Conservation (phyloP, 2,329 filamentous ascomycete species). For the Sarocladiaceae sp. region DNA sequence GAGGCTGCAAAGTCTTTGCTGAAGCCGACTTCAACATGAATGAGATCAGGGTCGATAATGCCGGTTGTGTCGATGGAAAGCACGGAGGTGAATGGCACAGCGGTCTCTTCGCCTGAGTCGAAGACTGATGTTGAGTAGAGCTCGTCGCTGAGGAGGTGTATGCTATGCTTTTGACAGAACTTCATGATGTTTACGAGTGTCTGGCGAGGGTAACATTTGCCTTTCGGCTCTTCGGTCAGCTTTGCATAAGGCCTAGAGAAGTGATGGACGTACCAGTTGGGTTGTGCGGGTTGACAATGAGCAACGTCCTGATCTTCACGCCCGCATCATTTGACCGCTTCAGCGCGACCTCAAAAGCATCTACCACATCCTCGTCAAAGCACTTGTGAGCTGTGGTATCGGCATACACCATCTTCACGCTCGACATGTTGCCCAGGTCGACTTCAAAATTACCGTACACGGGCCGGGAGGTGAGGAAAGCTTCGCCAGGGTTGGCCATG, state of each 20-base stretch:
- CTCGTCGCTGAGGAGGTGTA: conserved; percentile 56
- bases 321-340: conserved; percentile 29
- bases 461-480: conserved; percentile 33
- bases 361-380: conserved; percentile 39
- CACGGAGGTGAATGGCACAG: conserved; percentile 40
- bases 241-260: conserved; percentile 5
- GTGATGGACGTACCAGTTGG: conserved; percentile 33
- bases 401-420: conserved; percentile 39
- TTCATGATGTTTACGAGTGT: conserved; percentile 39
- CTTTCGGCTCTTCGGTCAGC: conserved; percentile 20
- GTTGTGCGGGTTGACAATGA: conserved; percentile 51
- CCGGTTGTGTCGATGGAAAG: conserved; percentile 39
- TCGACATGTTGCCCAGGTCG: conserved; percentile 40
- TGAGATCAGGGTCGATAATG: conserved; percentile 41
- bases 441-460: conserved; percentile 46
- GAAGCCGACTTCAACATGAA: conserved; percentile 48
- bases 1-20: conserved; percentile 24
- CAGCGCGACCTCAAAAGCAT: conserved; percentile 40
- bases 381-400: conserved; percentile 36
- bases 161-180: conserved; percentile 42
- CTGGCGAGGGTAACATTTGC: conserved; percentile 38
- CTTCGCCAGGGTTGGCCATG: conserved; percentile 32
- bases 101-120: conserved; percentile 20
- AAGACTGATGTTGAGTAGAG: conserved; percentile 53
- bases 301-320: conserved; percentile 37